Evolutionary conservation across 139 green algal species (phyloP).

Genomic region (Tetraselmis striata): DNA sequence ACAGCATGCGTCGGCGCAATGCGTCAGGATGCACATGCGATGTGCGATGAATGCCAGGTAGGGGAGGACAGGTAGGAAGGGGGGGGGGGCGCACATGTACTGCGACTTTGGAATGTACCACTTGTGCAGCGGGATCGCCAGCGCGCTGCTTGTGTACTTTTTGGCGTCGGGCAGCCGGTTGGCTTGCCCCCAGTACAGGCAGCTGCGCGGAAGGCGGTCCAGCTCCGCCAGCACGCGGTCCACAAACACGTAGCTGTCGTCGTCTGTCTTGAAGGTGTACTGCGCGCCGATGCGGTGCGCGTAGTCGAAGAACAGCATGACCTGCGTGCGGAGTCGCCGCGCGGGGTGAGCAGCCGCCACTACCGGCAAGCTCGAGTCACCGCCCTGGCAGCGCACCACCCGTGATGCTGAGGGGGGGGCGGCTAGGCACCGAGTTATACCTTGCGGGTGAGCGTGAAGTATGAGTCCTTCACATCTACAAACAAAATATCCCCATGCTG

Average conservation of each 20-base stretch:
- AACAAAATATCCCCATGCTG: not conserved
- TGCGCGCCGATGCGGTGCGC: not conserved
- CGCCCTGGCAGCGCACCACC: no score
- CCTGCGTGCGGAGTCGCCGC: no score
- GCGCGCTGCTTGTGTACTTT: not conserved
- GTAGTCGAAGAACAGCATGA: not conserved
- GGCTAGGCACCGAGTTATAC: no score
- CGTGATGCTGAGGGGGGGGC: no score
- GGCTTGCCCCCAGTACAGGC: not conserved
- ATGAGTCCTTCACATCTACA: not conserved
- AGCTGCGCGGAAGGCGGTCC: not conserved
- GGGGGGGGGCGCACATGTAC: no score
- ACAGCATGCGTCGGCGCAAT: no score
- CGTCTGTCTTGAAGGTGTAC: not conserved
- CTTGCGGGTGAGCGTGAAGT: not conserved
- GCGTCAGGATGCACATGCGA: no score
- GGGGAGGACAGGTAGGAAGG: no score
- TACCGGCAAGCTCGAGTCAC: no score
- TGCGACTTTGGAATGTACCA: not conserved
- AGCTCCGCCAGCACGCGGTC: not conserved
- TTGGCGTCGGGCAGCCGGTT: not conserved
- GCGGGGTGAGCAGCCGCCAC: no score
- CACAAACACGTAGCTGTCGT: not conserved
- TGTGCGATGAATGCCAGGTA: no score
- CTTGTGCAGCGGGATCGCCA: not conserved